Evolutionary conservation across 2,329 filamentous ascomycete genomes (phyloP).

Genomic region (Claviceps fusiformis): DNA sequence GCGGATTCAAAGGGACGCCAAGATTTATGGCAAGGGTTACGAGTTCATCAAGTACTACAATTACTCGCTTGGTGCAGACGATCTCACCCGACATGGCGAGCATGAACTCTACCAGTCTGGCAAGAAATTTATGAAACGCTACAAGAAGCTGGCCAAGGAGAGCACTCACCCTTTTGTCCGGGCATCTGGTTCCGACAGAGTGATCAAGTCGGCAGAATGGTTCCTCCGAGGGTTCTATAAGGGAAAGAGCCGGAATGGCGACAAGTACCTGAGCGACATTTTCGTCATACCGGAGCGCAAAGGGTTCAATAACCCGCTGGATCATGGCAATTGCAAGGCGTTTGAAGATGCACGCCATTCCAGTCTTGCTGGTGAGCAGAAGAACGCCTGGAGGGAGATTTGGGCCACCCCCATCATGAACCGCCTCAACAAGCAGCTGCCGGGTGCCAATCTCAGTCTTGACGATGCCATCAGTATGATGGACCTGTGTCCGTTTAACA

Average conservation of each 20-base stretch:
- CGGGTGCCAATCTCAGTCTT: constrained; percentile 49
- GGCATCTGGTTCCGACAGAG: constrained; percentile 54
- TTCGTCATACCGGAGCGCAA: constrained; percentile 55
- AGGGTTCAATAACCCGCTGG: constrained; percentile 67
- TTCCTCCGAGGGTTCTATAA: constrained; percentile 63
- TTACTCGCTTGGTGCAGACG: constrained; percentile 57
- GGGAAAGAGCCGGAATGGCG: constrained; percentile 21
- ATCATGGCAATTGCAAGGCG: constrained; percentile 54
- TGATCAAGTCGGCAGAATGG: constrained; percentile 59
- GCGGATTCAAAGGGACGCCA: constrained; percentile 45
- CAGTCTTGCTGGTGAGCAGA: constrained; percentile 33
- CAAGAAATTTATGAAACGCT: constrained; percentile 60
- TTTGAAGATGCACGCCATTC: constrained; percentile 51
- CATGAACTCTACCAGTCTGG: constrained; percentile 63
- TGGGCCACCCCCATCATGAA: constrained; percentile 57
- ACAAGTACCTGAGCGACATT: constrained; percentile 39
- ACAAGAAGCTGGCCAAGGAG: constrained; percentile 42
- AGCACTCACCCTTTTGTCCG: constrained; percentile 54
- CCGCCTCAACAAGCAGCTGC: constrained; percentile 55
- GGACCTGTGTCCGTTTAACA: constrained; percentile 80
- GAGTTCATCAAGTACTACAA: constrained; percentile 59
- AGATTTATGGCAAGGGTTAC: constrained; percentile 47
- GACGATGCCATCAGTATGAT: constrained; percentile 59
- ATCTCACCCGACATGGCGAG: constrained; percentile 54
- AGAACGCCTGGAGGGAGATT: constrained; percentile 42